Conservation (phyloP, 2,329 filamentous ascomycete genomes). For the Fusarium nisikadoi region DNA sequence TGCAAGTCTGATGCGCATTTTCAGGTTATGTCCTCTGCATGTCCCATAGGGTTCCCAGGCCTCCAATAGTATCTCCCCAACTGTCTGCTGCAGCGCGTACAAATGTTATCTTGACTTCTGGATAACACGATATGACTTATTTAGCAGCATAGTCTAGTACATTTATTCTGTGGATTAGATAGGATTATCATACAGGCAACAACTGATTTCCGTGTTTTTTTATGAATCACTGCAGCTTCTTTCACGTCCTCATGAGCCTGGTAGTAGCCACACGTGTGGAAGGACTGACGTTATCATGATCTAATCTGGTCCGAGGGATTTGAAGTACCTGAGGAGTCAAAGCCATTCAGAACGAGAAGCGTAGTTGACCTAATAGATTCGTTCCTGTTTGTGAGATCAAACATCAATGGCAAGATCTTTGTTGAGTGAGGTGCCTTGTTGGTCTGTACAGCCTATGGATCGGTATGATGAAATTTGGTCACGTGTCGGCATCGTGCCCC, state of each 20-base stretch:
- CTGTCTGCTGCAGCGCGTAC: background rate
- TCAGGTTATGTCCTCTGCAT: background rate
- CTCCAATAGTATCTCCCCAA: background rate
- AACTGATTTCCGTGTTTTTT: background rate
- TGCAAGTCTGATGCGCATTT: slow-evolving; percentile 28
- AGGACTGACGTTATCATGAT: background rate
- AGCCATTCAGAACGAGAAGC: background rate
- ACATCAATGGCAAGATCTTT: background rate
- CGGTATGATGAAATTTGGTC: background rate
- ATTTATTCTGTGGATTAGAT: background rate
- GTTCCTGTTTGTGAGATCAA: background rate
- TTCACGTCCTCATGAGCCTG: background rate
- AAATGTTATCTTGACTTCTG: background rate
- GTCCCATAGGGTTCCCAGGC: background rate
- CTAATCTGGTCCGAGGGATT: background rate
- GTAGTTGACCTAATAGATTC: background rate
- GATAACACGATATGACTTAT: background rate
- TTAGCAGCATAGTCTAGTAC: background rate
- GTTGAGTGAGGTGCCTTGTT: background rate
- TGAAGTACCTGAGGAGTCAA: background rate
- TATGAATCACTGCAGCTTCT: background rate
- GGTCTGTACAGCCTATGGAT: background rate
- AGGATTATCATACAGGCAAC: background rate
- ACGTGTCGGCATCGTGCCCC: slow-evolving; percentile 37
- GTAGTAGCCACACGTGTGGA: background rate